Base-by-base conservation (phyloP, 192 early-diverging fungal genomes). In the Coemansia sp. region DNA sequence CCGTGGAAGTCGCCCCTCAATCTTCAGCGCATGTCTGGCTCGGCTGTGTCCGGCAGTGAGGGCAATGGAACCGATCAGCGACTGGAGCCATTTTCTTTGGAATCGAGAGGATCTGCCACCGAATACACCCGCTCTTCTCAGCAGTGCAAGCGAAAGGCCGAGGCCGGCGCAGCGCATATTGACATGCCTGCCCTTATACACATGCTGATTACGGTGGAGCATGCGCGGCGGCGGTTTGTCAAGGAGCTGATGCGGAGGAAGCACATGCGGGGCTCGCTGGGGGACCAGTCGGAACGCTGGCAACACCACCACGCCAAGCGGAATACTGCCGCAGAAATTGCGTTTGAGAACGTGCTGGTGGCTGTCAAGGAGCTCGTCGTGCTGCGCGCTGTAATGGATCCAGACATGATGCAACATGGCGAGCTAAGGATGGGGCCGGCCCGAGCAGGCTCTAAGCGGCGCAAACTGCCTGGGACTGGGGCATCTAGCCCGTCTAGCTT, bases 231-330 rank as follows among this genome's bases (percentile, higher is more conserved):
- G 25, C 23, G 18, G 36, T 64, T 48, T 38, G 56, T 61, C 1
- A 19, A 46, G 6, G 57, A 66, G 36, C 31, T 58, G 7, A 56
- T 61, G 22, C 34, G 18, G 18, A 57, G 47, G 30, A 61, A 39
- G 51, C 63, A 66, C 23, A 50, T 63, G 22, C 50, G 53, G n/a
- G 48, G 57, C 8, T 49, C 65, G 5, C 34, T 67, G 22, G 65
- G 51, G 9, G 56, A 68, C 8, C 71, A 66, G 65, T 75, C 71
- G 0, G 71, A 75, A 57, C 65, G 71, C 33, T 68, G 65, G 71
- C 65, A 60, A 19, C 71, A 75, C 38, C 51, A 53, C 38, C 56
- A 68, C 42, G 71, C 65, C 23, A 75, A 75, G 45, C 71, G 71
- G 48, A 68, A 68, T 29, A 56, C 60, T 38, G 60, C 65, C 4